Percentiles rank a stretch among this genome's conserved stretches.
Conservation (phyloP, 257 asterid species). For the Solanum lycopersicoides region DNA sequence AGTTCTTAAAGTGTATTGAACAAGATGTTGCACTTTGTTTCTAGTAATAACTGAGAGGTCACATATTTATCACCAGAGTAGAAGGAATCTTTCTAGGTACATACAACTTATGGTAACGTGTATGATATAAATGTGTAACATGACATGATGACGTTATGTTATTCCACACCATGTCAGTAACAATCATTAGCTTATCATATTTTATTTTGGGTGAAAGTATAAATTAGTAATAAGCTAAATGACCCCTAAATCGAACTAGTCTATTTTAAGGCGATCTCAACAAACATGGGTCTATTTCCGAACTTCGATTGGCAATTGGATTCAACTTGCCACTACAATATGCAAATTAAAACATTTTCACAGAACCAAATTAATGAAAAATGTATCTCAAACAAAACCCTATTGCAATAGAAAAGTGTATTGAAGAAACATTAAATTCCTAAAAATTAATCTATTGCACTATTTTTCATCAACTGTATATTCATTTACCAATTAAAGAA, state of each 20-base stretch:
- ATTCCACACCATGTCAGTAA: not conserved
- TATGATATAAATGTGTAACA: not conserved
- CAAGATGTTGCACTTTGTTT: not conserved
- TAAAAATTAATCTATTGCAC: not conserved
- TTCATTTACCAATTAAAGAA: not conserved
- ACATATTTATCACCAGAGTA: not conserved
- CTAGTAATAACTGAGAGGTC: not conserved
- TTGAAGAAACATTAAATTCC: not conserved
- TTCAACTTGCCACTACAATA: not conserved
- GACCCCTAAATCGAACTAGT: not conserved
- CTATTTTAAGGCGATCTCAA: not conserved
- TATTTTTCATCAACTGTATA: not conserved
- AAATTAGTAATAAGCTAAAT: not conserved
- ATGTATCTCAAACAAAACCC: not conserved
- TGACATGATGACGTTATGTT: not conserved
- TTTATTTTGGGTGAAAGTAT: not conserved
- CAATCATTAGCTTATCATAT: not conserved
- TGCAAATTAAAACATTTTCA: not conserved
- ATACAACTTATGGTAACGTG: not conserved
- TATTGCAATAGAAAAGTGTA: not conserved
- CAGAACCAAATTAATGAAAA: not conserved
- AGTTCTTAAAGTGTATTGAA: not conserved
- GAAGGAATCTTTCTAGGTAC: not conserved
- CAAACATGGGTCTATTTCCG: not conserved
- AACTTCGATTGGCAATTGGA: not conserved